Percentiles rank a stretch among this genome's conserved stretches.
Conservation (phyloP, 192 early-diverging fungal species). For the Powellomyces hirtus region DNA sequence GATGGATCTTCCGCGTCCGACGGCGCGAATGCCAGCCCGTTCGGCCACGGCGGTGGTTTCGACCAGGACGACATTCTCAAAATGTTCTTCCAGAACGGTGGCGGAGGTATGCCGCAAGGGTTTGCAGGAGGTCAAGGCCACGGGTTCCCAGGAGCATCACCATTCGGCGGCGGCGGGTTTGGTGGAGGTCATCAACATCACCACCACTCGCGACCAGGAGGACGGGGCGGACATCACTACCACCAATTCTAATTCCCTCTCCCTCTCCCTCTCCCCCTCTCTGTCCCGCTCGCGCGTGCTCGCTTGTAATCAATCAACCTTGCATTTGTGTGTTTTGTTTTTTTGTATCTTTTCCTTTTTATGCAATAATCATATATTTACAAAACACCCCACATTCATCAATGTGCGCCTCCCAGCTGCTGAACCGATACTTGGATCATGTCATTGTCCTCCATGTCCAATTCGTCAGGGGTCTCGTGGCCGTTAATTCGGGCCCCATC, state of each 20-base stretch:
- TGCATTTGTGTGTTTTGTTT: too few species aligned
- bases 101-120: constrained; percentile 23
- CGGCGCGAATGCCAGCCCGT: constrained; percentile 14
- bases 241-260: constrained; percentile 3
- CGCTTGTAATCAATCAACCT: too few species aligned
- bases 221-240: not conserved
- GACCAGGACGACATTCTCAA: constrained; percentile 27
- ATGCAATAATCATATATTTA: not conserved
- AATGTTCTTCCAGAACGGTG: constrained; percentile 27
- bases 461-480: constrained; percentile 79
- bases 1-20: constrained; percentile 63
- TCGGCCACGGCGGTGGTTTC: constrained; percentile 19
- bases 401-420: constrained; percentile 74
- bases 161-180: constrained; percentile 1
- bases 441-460: constrained; percentile 95
- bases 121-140: not conserved
- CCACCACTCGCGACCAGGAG: too few species aligned
- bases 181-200: too few species aligned
- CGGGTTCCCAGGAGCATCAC: constrained; percentile 1
- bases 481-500: constrained; percentile 84
- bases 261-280: too few species aligned
- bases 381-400: not conserved
- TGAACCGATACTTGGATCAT: constrained; percentile 92
- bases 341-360: too few species aligned
- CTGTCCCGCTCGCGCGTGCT: too few species aligned